Conservation (phyloP, 495 filamentous ascomycete genomes). For the Aspergillus olivimuriae region DNA sequence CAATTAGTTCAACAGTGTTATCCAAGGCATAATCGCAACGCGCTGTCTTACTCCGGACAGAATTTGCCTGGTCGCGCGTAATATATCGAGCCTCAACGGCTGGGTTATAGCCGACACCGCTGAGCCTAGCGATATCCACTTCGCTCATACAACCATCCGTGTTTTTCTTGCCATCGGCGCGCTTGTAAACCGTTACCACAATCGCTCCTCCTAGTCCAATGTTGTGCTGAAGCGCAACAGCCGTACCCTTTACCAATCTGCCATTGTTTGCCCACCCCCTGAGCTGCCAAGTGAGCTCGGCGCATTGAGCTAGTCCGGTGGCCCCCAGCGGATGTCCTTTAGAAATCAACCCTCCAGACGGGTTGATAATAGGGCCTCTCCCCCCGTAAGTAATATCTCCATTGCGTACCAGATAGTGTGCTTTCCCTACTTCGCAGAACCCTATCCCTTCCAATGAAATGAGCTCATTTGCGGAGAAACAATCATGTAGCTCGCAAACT, state of each 20-base stretch:
- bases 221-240: constrained; percentile 74
- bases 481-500: constrained; percentile 89
- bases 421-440: constrained; percentile 67
- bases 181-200: constrained; percentile 58
- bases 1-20: too few relatives aligned
- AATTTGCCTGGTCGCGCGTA: constrained; percentile 16
- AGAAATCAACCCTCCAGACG: constrained; percentile 82
- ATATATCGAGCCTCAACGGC: constrained; percentile 60
- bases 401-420: constrained; percentile 80
- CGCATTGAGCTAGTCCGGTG: constrained; percentile 84
- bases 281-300: constrained; percentile 92
- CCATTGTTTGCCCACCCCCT: constrained; percentile 86
- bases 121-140: constrained; percentile 51
- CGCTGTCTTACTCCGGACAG: constrained; percentile 18
- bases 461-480: constrained; percentile 92
- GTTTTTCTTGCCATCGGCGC: constrained; percentile 64
- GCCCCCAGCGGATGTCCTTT: constrained; percentile 93
- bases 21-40: constrained; percentile 15
- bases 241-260: constrained; percentile 55
- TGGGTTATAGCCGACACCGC: constrained; percentile 81
- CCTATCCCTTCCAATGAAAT: constrained; percentile 76
- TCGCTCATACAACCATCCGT: constrained; percentile 37
- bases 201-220: constrained; percentile 78
- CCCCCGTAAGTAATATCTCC: constrained; percentile 89
- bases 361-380: constrained; percentile 70